Evolutionary conservation across 75 land plant species (phyloP).

Genomic region (Ceratopteris richardii): DNA sequence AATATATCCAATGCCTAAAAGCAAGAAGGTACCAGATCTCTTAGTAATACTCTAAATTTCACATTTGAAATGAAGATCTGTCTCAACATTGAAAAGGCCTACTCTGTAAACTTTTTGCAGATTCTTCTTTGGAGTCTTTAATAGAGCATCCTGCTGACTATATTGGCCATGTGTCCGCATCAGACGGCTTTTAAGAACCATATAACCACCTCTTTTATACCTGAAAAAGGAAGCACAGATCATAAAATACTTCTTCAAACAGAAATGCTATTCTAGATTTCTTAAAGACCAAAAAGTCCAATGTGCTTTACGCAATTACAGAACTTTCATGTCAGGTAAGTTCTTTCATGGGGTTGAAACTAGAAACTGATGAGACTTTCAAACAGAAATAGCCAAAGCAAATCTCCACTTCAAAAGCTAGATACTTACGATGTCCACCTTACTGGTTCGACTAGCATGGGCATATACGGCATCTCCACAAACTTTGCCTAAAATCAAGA

Average conservation of each 20-base stretch:
- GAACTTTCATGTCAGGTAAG: too few relatives aligned
- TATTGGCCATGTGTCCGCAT: slow-evolving; percentile 36
- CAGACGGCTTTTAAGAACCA: slow-evolving; percentile 18
- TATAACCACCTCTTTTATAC: slow-evolving; percentile 26
- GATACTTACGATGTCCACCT: slow-evolving; percentile 26
- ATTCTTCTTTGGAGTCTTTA: not conserved
- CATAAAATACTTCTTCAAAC: too few relatives aligned
- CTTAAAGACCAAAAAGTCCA: too few relatives aligned
- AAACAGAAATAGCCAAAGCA: too few relatives aligned
- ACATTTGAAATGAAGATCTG: not conserved
- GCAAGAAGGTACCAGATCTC: not conserved
- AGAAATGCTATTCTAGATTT: too few relatives aligned
- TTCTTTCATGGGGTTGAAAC: too few relatives aligned
- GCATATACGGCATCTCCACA: slow-evolving; percentile 39
- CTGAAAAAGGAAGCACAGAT: slow-evolving; percentile 15
- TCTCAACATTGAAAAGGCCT: not conserved
- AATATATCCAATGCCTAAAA: slow-evolving; percentile 77
- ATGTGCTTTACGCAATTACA: too few relatives aligned
- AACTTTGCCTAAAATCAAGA: slow-evolving; percentile 16
- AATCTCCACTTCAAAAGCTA: too few relatives aligned
- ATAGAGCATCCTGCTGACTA: slow-evolving; percentile 20
- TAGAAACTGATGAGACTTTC: too few relatives aligned
- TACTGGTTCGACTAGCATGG: slow-evolving; percentile 30
- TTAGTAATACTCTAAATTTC: not conserved
- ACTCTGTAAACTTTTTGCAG: not conserved